A percentile compares a stretch with the other conserved stretches of the same genome.
phyloP scores from a whole-genome alignment of 345 rosid genomes.

The Salix udensis region DNA sequence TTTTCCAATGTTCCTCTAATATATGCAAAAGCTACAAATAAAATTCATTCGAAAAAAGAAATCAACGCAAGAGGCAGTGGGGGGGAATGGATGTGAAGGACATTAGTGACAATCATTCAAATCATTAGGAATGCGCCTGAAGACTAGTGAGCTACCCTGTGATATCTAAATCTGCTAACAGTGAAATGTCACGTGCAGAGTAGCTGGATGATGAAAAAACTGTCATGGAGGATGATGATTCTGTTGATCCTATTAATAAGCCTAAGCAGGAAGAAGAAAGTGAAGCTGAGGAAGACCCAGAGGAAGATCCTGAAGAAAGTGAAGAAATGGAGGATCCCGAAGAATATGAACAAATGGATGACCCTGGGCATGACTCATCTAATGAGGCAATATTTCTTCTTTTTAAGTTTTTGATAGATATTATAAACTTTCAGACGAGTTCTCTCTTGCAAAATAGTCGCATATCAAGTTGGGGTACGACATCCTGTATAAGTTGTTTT shows the following conservation, averaged over 20 bases:
- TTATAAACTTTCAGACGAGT: neutral
- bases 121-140: conserved; percentile 44
- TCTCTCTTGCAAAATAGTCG: neutral
- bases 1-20: conserved; percentile 1
- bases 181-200: conserved; percentile 30
- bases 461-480: neutral
- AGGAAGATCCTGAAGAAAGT: conserved; percentile 64
- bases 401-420: neutral
- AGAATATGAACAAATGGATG: conserved; percentile 53
- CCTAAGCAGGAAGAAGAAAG: conserved; percentile 32
- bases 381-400: conserved; percentile 45
- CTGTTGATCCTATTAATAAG: conserved; percentile 38
- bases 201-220: conserved; percentile 16
- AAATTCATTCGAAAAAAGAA: conserved; percentile 63
- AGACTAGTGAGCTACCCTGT: conserved; percentile 39
- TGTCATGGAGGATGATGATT: conserved; percentile 20
- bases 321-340: conserved; percentile 40
- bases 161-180: conserved; percentile 34
- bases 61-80: conserved; percentile 67
- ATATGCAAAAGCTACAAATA: conserved; percentile 56
- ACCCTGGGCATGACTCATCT: conserved; percentile 37
- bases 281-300: conserved; percentile 45
- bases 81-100: conserved; percentile 51
- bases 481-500: neutral
- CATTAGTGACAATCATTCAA: conserved; percentile 27